Evolutionary conservation across 768 basidiomycete species (phyloP).

Genomic region (Melanogaster broomeanus): DNA sequence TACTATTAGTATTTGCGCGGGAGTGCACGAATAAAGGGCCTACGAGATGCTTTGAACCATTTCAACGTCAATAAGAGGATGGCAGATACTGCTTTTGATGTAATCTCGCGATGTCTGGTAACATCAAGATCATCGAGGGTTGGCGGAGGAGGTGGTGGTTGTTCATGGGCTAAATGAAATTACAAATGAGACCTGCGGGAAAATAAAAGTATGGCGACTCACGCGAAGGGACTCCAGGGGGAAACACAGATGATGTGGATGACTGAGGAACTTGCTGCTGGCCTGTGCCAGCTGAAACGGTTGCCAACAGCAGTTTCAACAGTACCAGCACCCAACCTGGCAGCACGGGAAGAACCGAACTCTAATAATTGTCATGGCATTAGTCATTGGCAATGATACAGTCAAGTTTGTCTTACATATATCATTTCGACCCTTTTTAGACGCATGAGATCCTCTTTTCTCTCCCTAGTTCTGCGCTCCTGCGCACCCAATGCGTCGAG

Average conservation of each 20-base stretch:
- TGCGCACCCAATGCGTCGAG: conserved; percentile 51
- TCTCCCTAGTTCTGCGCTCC: conserved; percentile 62
- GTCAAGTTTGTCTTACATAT: conserved; percentile 63
- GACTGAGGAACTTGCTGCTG: conserved; percentile 60
- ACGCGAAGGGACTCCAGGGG: conserved; percentile 70
- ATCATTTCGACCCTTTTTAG: conserved; percentile 89
- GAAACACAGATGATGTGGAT: conserved; percentile 69
- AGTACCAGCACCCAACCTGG: conserved; percentile 92
- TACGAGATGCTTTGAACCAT: conserved; percentile 99
- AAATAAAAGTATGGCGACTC: conserved; percentile 22
- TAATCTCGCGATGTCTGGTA: conserved; percentile 94
- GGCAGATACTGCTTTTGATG: conserved; percentile 95
- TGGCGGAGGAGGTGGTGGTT: conserved; percentile 62
- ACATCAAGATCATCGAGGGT: conserved; percentile 92
- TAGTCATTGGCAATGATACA: not conserved
- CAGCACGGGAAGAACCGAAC: conserved; percentile 77
- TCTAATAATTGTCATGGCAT: conserved; percentile 45
- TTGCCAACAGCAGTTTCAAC: conserved; percentile 88
- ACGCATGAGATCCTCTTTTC: conserved; percentile 80
- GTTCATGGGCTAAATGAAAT: conserved; percentile 53
- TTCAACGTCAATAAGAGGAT: conserved; percentile 88
- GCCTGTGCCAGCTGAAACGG: conserved; percentile 79
- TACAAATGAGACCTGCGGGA: conserved; percentile 1
- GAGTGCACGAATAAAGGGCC: conserved; percentile 36
- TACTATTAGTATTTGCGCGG: not conserved